Evolutionary conservation across 441 rosid species (phyloP), one percentile per base, ranked within the genome.

Genomic region (Gossypium aridum): DNA sequence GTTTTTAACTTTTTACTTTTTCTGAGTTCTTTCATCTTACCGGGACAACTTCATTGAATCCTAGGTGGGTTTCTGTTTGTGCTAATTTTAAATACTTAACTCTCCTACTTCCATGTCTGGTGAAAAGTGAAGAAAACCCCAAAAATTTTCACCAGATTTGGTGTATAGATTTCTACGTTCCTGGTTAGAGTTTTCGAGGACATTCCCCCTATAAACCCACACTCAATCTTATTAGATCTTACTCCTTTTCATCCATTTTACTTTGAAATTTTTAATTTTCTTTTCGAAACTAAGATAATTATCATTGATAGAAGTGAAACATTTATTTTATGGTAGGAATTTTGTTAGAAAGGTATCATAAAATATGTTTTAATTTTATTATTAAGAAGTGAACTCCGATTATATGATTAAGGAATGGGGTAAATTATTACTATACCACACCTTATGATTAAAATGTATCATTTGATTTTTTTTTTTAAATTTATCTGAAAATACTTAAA

Each of bases 121-220:
- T 84, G 70, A 81, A 85, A 86, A 80, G 77, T 51, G 72, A 64
- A 77, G 83, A 82, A 71, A 60, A 83, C 75, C 79, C 86, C 10
- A 34, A 16, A 4, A 20, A 2, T 31, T 77, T 77, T 79, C 82
- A 80, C 84, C 82, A 78, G 84, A 87, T 84, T 74, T 78, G 83
- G 76, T 28, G 79, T 75, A 57, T 79, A 64, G 87, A 73, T 73
- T 72, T 75, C 71, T 61, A 51, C 76, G 75, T 31, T 63, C 39
- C 49, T 63, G 28, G 4, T 67, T 28, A 22, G 54, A 65, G 60
- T 77, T 73, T 70, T 81, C 57, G 77, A 73, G 72, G 67, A 70
- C 69, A 64, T 22, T 57, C 63, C 22, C 7, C 63, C 28, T 57
- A 22, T 22, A 3, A 57, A 57, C 63, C 63, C 63, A 57, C 31